Evolutionary conservation across 1,284 basidiomycete species (phyloP).

Genomic region (Cerioporus squamosus): DNA sequence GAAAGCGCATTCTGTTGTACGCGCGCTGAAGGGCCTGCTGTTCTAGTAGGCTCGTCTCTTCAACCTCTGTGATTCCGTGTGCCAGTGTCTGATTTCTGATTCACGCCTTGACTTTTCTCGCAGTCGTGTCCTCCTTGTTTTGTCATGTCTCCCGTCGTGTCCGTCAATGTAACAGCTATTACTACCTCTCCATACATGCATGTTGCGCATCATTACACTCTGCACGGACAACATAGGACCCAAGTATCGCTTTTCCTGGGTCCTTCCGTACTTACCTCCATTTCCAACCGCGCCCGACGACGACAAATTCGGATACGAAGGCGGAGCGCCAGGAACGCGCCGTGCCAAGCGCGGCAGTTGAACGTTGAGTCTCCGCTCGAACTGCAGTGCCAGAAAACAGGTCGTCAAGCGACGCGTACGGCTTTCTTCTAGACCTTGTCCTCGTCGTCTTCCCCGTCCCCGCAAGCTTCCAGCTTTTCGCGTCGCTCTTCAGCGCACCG

Average conservation of each 20-base stretch:
- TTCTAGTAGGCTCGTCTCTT: not conserved
- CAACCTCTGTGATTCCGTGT: too few relatives aligned
- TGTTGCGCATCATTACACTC: too few relatives aligned
- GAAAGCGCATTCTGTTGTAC: not conserved
- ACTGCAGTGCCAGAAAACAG: conserved; percentile 17
- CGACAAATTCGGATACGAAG: too few relatives aligned
- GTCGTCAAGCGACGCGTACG: conserved; percentile 15
- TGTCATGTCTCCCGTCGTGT: conserved; percentile 6
- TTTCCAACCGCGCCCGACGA: too few relatives aligned
- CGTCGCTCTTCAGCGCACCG: conserved; percentile 24
- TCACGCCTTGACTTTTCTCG: not conserved
- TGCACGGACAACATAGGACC: too few relatives aligned
- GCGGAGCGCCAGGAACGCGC: conserved; percentile 11
- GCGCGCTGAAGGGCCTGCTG: conserved; percentile 5
- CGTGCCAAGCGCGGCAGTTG: too few relatives aligned
- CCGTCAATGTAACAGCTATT: too few relatives aligned
- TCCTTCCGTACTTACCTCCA: too few relatives aligned
- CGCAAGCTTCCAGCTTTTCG: conserved; percentile 1
- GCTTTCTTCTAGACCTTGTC: not conserved
- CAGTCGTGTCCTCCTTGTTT: not conserved
- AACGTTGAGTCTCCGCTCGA: conserved; percentile 22
- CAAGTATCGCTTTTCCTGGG: too few relatives aligned
- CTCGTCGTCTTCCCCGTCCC: conserved; percentile 9
- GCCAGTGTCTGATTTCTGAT: too few relatives aligned
- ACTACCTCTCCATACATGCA: too few relatives aligned